Conservation (phyloP, 2,329 filamentous ascomycete species). For the Zalaria obscura region DNA sequence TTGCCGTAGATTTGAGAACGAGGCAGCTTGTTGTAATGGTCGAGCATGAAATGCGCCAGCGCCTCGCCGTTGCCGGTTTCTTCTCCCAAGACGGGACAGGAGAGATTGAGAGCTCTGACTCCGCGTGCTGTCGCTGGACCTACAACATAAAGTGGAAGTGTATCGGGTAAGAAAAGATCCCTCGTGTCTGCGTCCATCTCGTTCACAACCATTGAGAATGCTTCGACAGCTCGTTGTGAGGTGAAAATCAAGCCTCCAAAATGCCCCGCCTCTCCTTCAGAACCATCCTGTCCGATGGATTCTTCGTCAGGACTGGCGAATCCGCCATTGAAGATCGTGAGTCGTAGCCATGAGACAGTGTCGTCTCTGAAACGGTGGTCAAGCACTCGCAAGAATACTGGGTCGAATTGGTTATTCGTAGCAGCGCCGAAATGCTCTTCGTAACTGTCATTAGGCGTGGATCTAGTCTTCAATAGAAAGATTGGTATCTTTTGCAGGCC, state of each 20-base stretch:
- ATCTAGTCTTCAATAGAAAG: slow-evolving; percentile 66
- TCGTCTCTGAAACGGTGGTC: slow-evolving; percentile 53
- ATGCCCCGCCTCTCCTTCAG: slow-evolving; percentile 12
- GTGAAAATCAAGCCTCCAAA: slow-evolving; percentile 78
- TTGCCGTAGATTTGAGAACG: slow-evolving; percentile 13
- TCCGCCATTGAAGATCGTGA: slow-evolving; percentile 33
- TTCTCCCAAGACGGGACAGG: slow-evolving; percentile 55
- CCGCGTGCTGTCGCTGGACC: slow-evolving; percentile 70
- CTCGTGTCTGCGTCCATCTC: slow-evolving; percentile 26
- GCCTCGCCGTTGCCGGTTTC: slow-evolving; percentile 76
- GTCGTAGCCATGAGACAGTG: slow-evolving; percentile 40
- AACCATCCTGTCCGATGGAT: slow-evolving; percentile 3
- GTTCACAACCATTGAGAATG: slow-evolving; percentile 50
- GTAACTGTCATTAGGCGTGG: slow-evolving; percentile 56
- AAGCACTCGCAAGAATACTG: slow-evolving; percentile 63
- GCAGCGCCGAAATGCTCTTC: slow-evolving; percentile 47
- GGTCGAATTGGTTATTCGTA: slow-evolving; percentile 36
- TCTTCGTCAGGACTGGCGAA: slow-evolving; percentile 18
- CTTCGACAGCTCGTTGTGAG: slow-evolving; percentile 71
- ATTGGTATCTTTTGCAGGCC: slow-evolving; percentile 32
- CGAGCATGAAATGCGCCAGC: slow-evolving; percentile 63
- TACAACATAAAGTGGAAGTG: slow-evolving; percentile 59
- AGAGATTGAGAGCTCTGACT: slow-evolving; percentile 38
- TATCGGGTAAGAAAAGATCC: slow-evolving; percentile 27
- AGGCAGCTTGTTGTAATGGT: slow-evolving; percentile 49